These are phyloP conservation scores for Didymella lethalis DNA, from an alignment of 2,329 filamentous ascomycete species.

Conservation along the genomic window DNA sequence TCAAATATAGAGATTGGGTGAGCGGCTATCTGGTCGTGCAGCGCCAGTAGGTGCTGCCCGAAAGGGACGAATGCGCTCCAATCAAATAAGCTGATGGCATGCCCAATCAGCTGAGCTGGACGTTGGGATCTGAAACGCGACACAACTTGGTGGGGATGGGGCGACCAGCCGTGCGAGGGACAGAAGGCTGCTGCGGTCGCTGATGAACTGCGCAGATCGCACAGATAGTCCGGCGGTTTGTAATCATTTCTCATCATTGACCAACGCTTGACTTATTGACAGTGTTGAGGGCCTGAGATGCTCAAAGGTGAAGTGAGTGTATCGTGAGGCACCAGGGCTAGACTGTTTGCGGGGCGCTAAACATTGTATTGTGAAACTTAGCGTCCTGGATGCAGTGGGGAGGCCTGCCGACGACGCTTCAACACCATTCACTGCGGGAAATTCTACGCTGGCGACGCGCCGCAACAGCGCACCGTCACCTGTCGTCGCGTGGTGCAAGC, in stretches of 20 bases:
- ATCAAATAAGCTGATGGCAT: constrained; percentile 30
- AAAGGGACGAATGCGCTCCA: constrained; percentile 34
- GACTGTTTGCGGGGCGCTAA: constrained; percentile 12
- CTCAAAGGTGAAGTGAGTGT: background rate
- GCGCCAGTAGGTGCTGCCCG: constrained; percentile 8
- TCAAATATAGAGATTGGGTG: constrained; percentile 36
- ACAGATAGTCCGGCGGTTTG: background rate
- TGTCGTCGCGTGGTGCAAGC: constrained; percentile 42
- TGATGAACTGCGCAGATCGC: background rate
- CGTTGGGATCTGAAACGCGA: constrained; percentile 33
- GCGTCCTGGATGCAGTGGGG: constrained; percentile 5
- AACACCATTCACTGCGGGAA: constrained; percentile 29
- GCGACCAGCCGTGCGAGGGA: background rate
- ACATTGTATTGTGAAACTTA: constrained; percentile 15
- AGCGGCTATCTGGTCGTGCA: constrained; percentile 37
- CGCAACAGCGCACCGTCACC: constrained; percentile 37
- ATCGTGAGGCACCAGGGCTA: constrained; percentile 1
- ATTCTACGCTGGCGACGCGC: constrained; percentile 39
- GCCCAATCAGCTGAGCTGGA: constrained; percentile 32
- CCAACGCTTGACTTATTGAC: background rate
- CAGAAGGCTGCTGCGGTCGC: background rate
- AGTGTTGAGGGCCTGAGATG: background rate
- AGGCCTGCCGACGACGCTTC: constrained; percentile 23
- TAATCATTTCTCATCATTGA: background rate
- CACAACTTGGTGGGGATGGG: background rate